These are phyloP conservation scores for Acacia pycnantha DNA, from an alignment of 331 rosid species.

Conservation along the genomic window DNA sequence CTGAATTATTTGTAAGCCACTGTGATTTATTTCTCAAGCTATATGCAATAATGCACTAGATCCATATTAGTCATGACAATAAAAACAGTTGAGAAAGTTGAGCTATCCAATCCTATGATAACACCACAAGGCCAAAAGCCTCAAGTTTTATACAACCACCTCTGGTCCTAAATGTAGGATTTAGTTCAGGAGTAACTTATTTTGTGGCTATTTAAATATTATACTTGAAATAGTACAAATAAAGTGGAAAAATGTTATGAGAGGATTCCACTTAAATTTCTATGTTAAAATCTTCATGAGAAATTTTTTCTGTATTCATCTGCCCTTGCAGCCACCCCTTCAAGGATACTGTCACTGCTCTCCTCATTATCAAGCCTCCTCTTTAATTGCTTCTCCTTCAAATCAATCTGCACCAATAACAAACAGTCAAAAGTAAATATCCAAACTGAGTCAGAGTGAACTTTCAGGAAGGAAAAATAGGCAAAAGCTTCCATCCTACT, in stretches of 20 bases:
- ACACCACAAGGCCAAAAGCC: not conserved
- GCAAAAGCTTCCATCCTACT: constrained; percentile 28
- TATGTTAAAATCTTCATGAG: constrained; percentile 7
- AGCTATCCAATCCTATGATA: not conserved
- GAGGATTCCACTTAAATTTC: not conserved
- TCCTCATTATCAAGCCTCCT: constrained; percentile 61
- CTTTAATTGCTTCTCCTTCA: constrained; percentile 59
- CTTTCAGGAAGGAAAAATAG: not conserved
- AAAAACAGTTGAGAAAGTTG: not conserved
- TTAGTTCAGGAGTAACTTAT: not conserved
- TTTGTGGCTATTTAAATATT: not conserved
- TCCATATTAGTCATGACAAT: not conserved
- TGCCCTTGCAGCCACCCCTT: constrained; percentile 70
- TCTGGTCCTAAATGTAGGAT: no score
- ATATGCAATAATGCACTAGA: not conserved
- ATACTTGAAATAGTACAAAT: constrained; percentile 7
- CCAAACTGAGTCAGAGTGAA: not conserved
- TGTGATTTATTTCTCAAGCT: not conserved
- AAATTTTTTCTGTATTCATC: constrained; percentile 62
- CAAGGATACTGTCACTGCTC: constrained; percentile 48
- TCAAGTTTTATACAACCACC: not conserved
- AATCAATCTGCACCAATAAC: constrained; percentile 50
- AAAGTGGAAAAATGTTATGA: constrained; percentile 4
- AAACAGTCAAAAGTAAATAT: not conserved
- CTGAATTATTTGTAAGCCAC: not conserved